Evolutionary conservation across 306 rosid genomes (phyloP).

Genomic region (Aeschynomene evenia): DNA sequence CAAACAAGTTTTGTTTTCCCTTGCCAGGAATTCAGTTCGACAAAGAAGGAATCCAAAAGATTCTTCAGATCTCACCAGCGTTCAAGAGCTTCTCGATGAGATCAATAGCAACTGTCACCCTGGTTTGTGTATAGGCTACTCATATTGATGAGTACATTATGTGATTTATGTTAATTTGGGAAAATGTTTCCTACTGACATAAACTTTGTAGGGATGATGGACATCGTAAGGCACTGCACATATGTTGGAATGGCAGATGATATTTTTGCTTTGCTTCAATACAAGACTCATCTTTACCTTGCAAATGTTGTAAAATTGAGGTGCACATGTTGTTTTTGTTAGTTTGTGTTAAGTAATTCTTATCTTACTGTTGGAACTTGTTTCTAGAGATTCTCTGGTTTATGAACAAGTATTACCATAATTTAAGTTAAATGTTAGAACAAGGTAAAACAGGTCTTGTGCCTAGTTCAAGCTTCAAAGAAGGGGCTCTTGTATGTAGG

Average conservation of each 20-base stretch:
- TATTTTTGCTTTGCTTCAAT: slow-evolving; percentile 81
- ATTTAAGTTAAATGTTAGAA: not conserved
- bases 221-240: slow-evolving; percentile 73
- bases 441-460: not conserved
- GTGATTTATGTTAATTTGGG: slow-evolving; percentile 19
- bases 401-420: not conserved
- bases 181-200: slow-evolving; percentile 18
- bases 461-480: not conserved
- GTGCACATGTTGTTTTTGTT: slow-evolving; percentile 42
- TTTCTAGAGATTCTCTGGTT: not conserved
- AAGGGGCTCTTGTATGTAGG: not conserved
- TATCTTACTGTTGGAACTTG: not conserved
- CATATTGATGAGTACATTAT: slow-evolving; percentile 14
- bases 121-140: slow-evolving; percentile 44
- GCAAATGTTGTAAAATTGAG: slow-evolving; percentile 86
- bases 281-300: slow-evolving; percentile 88
- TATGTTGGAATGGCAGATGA: slow-evolving; percentile 98
- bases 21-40: slow-evolving; percentile 70
- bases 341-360: slow-evolving; percentile 14
- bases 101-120: slow-evolving; percentile 65
- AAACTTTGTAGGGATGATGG: slow-evolving; percentile 65
- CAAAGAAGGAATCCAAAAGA: slow-evolving; percentile 89
- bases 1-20: slow-evolving; percentile 22
- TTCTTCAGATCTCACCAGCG: slow-evolving; percentile 66
- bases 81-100: slow-evolving; percentile 75